Base-by-base conservation (phyloP, 177 flowering plant species). In the Vitis hybrid region DNA sequence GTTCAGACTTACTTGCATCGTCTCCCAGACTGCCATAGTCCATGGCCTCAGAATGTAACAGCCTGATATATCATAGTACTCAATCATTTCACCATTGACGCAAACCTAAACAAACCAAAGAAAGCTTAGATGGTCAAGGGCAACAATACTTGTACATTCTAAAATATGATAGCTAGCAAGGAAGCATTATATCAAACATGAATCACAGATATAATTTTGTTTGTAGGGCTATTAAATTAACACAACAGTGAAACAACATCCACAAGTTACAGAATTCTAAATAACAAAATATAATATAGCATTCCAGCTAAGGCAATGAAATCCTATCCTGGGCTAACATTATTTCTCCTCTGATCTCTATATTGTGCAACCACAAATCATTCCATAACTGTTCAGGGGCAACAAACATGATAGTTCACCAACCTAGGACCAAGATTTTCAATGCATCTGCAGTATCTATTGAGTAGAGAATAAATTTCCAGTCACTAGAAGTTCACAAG, bases 11-110 rank as follows among this genome's bases (percentile, higher is more conserved):
- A 92, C 98, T 66, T 92, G 93, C 89, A 94, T 69, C 60, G 50
- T 78, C 78, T 94, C 97, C 98, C 98, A 94, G 60, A 94, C 88
- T 6, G 91, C 57, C 85, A 86, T 87, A 10, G 95, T 76, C 97
- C 94, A 91, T 21, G 97, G 94, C 81, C 97, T 83, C 13, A 94
- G 77, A 62, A 94, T 92, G 64, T 94, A 94, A 74, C 98, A 94
- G 24, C 98, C 98, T 71, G 97, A 91, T 3, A 92, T 92, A 68
- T 91, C 97, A 76, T 92, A 91, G 74, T 92, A 94, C 66, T 91
- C 97, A 30, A 94, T 91, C 97, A 94, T 88, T 74, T 92, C 97
- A 11, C 86, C 85, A 65, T 66, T 80, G 52, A 92, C 97, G 74
- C 88, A 93, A 61, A 89, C 97, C 98, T 94, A 70, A 27, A 78